Conservation (phyloP, 345 rosid genomes). For the Aquilaria yunnanensis region DNA sequence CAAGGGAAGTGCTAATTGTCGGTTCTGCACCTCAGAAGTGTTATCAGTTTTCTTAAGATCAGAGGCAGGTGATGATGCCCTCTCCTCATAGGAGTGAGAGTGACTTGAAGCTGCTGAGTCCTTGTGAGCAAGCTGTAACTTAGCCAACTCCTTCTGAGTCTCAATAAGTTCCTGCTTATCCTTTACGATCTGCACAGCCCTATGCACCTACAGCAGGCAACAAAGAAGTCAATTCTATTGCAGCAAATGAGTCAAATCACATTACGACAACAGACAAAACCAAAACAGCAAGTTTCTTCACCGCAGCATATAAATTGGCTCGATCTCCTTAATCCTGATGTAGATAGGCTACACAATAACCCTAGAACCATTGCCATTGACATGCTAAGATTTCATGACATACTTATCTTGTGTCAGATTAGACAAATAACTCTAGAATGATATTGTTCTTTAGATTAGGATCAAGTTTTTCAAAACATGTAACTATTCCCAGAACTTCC, state of each 20-base stretch:
- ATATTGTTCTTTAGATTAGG: too few species aligned
- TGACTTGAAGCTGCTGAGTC: conserved; percentile 41
- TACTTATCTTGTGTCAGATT: too few species aligned
- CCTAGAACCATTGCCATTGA: too few species aligned
- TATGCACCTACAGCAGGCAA: conserved; percentile 41
- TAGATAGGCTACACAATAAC: too few species aligned
- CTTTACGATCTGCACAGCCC: conserved; percentile 61
- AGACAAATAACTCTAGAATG: too few species aligned
- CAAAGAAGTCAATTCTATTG: not conserved
- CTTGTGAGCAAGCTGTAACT: conserved; percentile 60
- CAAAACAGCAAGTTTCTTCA: too few species aligned
- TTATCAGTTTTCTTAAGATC: conserved; percentile 53
- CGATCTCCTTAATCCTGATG: too few species aligned
- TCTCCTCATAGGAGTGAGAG: conserved; percentile 62
- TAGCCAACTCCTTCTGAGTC: conserved; percentile 51
- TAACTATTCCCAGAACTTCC: too few species aligned
- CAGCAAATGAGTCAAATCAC: not conserved
- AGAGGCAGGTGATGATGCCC: conserved; percentile 43
- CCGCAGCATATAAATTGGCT: not conserved
- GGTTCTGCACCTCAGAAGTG: conserved; percentile 47
- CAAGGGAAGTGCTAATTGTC: conserved; percentile 78
- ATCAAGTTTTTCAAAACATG: too few species aligned
- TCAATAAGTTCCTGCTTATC: conserved; percentile 75
- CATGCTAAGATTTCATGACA: too few species aligned
- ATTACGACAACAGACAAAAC: too few species aligned